Percentiles rank a stretch among this genome's conserved stretches.
phyloP scores from a whole-genome alignment of 345 rosid species.

The Citrus reticulata region DNA sequence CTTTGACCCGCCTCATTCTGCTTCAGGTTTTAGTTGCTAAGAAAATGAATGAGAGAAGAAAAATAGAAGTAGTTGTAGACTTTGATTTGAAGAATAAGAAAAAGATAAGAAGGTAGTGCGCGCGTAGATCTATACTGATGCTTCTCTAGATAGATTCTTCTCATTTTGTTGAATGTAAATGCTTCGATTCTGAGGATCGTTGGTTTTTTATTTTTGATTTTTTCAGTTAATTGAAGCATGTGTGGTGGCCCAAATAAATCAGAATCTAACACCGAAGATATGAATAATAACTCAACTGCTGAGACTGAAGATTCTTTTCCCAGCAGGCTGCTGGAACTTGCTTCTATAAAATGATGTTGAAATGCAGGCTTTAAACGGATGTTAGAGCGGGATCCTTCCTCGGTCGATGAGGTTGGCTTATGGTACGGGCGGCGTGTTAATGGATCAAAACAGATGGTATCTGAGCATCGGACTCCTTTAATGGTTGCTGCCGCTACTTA shows the following conservation, averaged over 20 bases:
- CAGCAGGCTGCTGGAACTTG: constrained; percentile 32
- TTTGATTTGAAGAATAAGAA: background rate
- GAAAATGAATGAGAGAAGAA: background rate
- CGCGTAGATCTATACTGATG: background rate
- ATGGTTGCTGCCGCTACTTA: constrained; percentile 60
- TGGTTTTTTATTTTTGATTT: background rate
- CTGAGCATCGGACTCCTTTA: constrained; percentile 48
- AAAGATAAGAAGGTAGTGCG: background rate
- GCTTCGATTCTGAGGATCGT: background rate
- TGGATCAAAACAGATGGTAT: constrained; percentile 44
- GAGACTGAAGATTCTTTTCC: constrained; percentile 33
- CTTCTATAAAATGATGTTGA: constrained; percentile 43
- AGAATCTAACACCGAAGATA: constrained; percentile 10
- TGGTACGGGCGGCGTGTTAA: constrained; percentile 36
- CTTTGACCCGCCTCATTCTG: background rate
- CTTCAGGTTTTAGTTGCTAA: constrained; percentile 6
- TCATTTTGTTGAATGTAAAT: background rate
- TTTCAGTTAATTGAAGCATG: constrained; percentile 27
- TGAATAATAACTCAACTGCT: constrained; percentile 24
- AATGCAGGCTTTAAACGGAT: constrained; percentile 15
- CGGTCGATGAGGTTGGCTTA: constrained; percentile 29
- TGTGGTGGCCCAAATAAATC: constrained; percentile 28
- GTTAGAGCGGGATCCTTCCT: constrained; percentile 28
- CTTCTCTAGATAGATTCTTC: background rate
- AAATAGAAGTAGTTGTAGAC: background rate